These are phyloP conservation scores for Hymenoscyphus linearis DNA, from an alignment of 2,329 filamentous ascomycete species.

Conservation along the genomic window DNA sequence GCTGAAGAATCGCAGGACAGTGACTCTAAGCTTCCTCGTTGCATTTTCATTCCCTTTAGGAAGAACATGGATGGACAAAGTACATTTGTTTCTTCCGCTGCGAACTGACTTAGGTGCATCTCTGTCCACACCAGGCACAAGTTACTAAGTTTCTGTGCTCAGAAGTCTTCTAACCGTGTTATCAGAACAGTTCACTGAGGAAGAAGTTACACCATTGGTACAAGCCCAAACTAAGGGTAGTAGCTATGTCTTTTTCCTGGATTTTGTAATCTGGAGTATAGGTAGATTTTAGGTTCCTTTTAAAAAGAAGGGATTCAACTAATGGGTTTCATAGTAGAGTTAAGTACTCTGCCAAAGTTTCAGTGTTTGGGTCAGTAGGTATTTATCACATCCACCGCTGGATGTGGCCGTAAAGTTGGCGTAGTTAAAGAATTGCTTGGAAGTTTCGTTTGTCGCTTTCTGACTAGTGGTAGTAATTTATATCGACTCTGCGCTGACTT, in stretches of 20 bases:
- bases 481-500: too few relatives aligned
- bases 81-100: neutral
- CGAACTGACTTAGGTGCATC: neutral
- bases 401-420: too few relatives aligned
- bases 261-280: neutral
- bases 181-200: neutral
- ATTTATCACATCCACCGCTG: too few relatives aligned
- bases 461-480: too few relatives aligned
- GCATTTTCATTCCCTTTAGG: too few relatives aligned
- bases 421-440: too few relatives aligned
- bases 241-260: neutral
- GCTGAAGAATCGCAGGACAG: too few relatives aligned
- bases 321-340: neutral
- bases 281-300: neutral
- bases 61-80: neutral
- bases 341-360: neutral
- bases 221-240: neutral
- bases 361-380: neutral
- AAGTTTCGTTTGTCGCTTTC: too few relatives aligned
- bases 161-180: neutral
- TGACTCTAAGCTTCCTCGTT: too few relatives aligned
- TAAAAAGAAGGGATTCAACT: neutral
- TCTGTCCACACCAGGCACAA: neutral
- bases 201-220: neutral
- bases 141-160: neutral